These are phyloP conservation scores for Dioscorea zingiberensis DNA, from an alignment of 106 monocot genomes.

Conservation along the genomic window DNA sequence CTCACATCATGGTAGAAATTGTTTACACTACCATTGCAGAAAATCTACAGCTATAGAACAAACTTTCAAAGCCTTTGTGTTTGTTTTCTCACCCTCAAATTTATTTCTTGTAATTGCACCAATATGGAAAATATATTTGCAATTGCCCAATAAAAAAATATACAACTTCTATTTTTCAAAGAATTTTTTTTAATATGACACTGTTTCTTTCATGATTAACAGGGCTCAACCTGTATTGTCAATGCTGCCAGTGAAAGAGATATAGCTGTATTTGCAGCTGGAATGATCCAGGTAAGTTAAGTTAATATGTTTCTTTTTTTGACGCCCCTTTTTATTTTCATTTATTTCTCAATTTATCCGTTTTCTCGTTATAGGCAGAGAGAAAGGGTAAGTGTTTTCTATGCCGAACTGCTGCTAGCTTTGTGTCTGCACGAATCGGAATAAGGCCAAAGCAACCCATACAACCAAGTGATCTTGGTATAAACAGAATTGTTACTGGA, in stretches of 20 bases:
- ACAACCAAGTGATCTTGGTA: conserved; percentile 47
- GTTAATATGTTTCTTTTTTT: background rate
- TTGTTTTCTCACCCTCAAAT: no score
- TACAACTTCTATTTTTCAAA: no score
- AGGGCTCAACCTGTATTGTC: conserved; percentile 91
- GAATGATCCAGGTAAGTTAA: conserved; percentile 85
- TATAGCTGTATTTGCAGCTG: conserved; percentile 81
- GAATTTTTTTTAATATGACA: no score
- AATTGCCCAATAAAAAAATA: no score
- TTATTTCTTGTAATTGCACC: no score
- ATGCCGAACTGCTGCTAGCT: conserved; percentile 96
- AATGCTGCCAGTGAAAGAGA: conserved; percentile 97
- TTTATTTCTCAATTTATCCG: background rate
- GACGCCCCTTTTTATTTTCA: background rate
- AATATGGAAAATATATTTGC: no score
- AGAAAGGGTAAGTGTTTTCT: conserved; percentile 67
- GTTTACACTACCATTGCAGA: no score
- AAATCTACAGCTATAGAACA: no score
- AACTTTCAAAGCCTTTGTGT: no score
- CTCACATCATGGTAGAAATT: no score
- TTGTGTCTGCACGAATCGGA: conserved; percentile 94
- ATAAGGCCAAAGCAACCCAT: conserved; percentile 67
- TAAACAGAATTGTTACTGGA: conserved; percentile 38
- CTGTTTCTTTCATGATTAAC: background rate
- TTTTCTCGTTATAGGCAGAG: conserved; percentile 56